Evolutionary conservation across 805 yeast species (phyloP).

Genomic region (Yamadazyma olivae): DNA sequence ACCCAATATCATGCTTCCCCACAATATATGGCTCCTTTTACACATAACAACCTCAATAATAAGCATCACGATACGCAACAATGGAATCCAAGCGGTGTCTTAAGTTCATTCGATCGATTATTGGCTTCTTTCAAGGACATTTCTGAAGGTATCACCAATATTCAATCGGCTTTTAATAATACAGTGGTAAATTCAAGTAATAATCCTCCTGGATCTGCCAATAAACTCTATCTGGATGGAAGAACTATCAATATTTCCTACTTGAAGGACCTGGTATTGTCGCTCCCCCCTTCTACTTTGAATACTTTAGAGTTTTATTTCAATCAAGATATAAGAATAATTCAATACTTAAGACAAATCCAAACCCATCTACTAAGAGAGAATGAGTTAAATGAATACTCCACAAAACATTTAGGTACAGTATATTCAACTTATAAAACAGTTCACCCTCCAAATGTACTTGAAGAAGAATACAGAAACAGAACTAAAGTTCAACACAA

Average conservation of each 20-base stretch:
- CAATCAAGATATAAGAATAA: slow-evolving; percentile 1
- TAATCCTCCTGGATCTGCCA: not conserved
- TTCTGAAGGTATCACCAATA: not conserved
- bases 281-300: slow-evolving; percentile 8
- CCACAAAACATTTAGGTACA: not conserved
- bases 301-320: slow-evolving; percentile 5
- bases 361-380: slow-evolving; percentile 1
- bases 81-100: no score
- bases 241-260: slow-evolving; percentile 2
- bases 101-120: slow-evolving; percentile 1
- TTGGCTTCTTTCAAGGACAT: slow-evolving; percentile 5
- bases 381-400: not conserved
- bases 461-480: not conserved
- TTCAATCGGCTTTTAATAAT: slow-evolving; percentile 6
- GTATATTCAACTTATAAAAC: not conserved
- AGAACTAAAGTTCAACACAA: not conserved
- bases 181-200: not conserved
- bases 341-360: slow-evolving; percentile 5
- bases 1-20: no score
- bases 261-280: slow-evolving; percentile 5
- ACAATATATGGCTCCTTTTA: no score
- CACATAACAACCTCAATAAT: no score
- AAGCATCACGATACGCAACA: no score
- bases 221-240: not conserved
- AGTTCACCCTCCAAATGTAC: not conserved